Conservation (phyloP, 129 eudicot genomes). For the Flaveria ramosissima region DNA sequence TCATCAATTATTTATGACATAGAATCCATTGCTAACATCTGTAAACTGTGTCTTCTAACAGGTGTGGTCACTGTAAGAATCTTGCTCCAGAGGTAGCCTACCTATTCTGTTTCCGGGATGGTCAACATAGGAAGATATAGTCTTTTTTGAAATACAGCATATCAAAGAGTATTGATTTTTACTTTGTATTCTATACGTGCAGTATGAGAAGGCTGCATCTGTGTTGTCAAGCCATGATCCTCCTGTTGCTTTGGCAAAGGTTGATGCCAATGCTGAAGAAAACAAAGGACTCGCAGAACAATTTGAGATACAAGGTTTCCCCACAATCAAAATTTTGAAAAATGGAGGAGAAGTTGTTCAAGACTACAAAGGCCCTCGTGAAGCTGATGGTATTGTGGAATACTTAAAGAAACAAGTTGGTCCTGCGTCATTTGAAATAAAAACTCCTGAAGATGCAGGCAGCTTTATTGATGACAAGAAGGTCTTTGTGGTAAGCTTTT, state of each 20-base stretch:
- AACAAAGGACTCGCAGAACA: slow-evolving; percentile 56
- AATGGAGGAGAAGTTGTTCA: slow-evolving; percentile 67
- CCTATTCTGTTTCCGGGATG: background rate
- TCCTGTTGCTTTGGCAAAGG: slow-evolving; percentile 71
- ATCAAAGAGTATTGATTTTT: background rate
- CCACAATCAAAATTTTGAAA: slow-evolving; percentile 79
- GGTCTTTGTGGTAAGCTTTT: slow-evolving; percentile 53
- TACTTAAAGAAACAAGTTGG: slow-evolving; percentile 75
- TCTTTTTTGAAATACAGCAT: background rate
- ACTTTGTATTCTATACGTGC: slow-evolving; percentile 12
- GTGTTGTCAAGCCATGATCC: slow-evolving; percentile 75
- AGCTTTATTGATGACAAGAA: slow-evolving; percentile 51
- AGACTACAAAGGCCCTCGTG: slow-evolving; percentile 85
- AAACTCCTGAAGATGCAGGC: slow-evolving; percentile 57
- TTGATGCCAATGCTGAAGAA: slow-evolving; percentile 72
- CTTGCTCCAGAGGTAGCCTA: slow-evolving; percentile 82
- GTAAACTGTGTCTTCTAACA: slow-evolving; percentile 19
- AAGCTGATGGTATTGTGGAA: slow-evolving; percentile 77
- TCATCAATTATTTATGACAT: background rate
- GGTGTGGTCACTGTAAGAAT: slow-evolving; percentile 79
- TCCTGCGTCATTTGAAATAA: slow-evolving; percentile 72
- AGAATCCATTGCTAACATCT: slow-evolving; percentile 5
- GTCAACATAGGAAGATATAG: background rate
- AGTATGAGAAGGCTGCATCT: slow-evolving; percentile 90
- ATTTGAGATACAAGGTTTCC: slow-evolving; percentile 61